Base-by-base conservation (phyloP, 371 early-diverging fungal genomes). In the Cokeromyces recurvatus region DNA sequence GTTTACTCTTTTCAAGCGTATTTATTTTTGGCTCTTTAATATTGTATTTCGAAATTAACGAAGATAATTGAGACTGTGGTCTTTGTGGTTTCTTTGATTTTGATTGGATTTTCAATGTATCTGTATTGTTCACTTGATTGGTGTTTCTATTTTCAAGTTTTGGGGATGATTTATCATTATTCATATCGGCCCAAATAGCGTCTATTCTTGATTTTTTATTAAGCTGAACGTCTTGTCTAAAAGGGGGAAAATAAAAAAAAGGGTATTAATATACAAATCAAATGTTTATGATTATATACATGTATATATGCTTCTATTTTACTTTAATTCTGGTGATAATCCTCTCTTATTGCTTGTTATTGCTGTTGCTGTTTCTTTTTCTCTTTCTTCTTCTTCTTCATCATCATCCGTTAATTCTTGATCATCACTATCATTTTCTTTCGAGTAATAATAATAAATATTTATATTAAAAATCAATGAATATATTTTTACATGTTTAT, bases 11-110 rank as follows among this genome's bases (percentile, higher is more conserved):
- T 36, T 87, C 88, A 21, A 87, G 57, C 10, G 86, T 84, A 38
- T 84, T 85, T 53, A 86, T 67, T 48, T 84, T 85, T 11, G 81
- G 73, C 3, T 80, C 81, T 45, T 83, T 80, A 48, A 84, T 71
- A 2, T 80, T 80, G 53, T 79, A 84, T 37, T 79, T 74, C 3
- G 77, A 64, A 0, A 81, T 82, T 1, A 87, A 54, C 7, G 73
- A 76, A 2, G 71, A 71, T 16, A 84, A 50, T 2, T 25, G 62
- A 2, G 79, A 79, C 57, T 78, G 78, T 12, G 74, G 74, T 48
- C 78, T 64, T 19, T 43, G 25, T 27, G 39, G 16, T 38, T 42
- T 45, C 17, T 10, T 27, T 31, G n/a, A 20, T 27, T 38, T 17
- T 12, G 6, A 8, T 20, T 19, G 21, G 21, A 12, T 32, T 29